Base-by-base conservation (phyloP, 768 basidiomycete species). In the Phanerochaete sordida region DNA sequence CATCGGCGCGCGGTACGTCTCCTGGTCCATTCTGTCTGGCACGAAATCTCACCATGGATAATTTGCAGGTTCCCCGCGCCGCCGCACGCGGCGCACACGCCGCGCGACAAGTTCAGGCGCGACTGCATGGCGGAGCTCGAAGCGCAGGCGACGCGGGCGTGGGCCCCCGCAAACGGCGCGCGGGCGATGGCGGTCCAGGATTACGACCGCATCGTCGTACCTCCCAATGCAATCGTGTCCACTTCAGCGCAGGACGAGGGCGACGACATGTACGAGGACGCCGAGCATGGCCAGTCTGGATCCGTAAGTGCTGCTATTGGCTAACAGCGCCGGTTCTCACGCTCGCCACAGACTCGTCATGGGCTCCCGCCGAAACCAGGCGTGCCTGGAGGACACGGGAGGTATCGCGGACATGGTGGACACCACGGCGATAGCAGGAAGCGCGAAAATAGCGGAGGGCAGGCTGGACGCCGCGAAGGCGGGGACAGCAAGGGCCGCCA, bases 1-100 rank as follows among this genome's bases (percentile, higher is more conserved):
- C 69, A 85, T 94, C 31, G 84, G 90, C 60, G 75, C 78, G 56
- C 79, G 86, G 88, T 91, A 61, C 61, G 79, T 21, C 35, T 30
- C 27, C 26, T 49, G 39, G 24, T 6, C n/a, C 39, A 4, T 43
- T 11, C 39, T n/a, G 8, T 43, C 11, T 11, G 39, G n/a, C n/a
- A n/a, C n/a, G n/a, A 9, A 43, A 9, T 9, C 19, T 16, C 4
- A 43, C 19, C 35, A 27, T 52, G 51, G 12, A n/a, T 19, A 11
- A 4, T 19, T 9, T 11, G 15, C 51, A 71, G 70, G 21, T 71
- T 71, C 55, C 68, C 68, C 1, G 68, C 70, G 7, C 68, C 68
- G n/a, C 48, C 43, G 30, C 26, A 24, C 16, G 23, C n/a, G n/a
- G 2, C 57, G 13, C 28, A 35, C 19, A n/a, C 57, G 15, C 12